Conservation (phyloP, 371 early-diverging fungal genomes). For the Mucor irregularis region DNA sequence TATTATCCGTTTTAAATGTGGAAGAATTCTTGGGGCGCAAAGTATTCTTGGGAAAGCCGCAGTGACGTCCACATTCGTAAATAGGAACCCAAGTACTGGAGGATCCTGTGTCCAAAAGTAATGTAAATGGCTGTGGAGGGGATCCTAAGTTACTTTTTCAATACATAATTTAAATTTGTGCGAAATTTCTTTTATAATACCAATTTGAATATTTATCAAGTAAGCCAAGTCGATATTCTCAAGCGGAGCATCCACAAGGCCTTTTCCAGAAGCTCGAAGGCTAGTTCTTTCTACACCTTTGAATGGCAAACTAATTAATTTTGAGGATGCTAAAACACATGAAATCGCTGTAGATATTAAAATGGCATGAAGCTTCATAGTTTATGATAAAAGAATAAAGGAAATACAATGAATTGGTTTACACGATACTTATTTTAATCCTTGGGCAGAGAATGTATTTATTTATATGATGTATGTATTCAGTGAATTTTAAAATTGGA, state of each 20-base stretch:
- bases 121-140: constrained; percentile 44
- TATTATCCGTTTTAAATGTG: constrained; percentile 15
- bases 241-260: constrained; percentile 14
- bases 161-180: too few species aligned
- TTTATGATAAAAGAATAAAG: neutral
- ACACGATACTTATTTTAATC: too few species aligned
- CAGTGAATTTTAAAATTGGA: too few species aligned
- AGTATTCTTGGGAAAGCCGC: constrained; percentile 38
- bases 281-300: constrained; percentile 16
- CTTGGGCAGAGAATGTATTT: too few species aligned
- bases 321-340: neutral
- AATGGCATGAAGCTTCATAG: neutral
- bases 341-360: constrained; percentile 11
- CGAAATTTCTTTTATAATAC: too few species aligned
- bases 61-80: constrained; percentile 29
- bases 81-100: constrained; percentile 50
- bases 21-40: constrained; percentile 22
- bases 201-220: constrained; percentile 40
- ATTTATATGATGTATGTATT: too few species aligned
- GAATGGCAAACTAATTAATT: constrained; percentile 22
- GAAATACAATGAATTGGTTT: too few species aligned
- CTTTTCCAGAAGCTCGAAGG: neutral
- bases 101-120: constrained; percentile 48
- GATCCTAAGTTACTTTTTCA: too few species aligned
- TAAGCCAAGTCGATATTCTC: constrained; percentile 38